Base-by-base conservation (phyloP, 2,329 filamentous ascomycete species). In the Fusarium compactum region DNA sequence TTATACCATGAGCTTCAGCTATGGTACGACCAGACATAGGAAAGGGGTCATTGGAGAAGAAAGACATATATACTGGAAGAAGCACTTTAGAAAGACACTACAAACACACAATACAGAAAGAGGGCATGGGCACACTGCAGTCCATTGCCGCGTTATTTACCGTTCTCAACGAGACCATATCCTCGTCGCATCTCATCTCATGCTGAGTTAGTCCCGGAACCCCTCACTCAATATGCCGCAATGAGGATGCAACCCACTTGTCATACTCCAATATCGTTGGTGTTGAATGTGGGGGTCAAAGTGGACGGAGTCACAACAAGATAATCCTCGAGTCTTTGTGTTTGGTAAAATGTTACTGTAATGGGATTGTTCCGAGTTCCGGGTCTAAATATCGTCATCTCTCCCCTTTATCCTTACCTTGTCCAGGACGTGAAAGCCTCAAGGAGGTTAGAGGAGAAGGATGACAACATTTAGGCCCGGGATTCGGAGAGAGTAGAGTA, bases 221-320 rank as follows among this genome's bases (percentile, higher is more conserved):
- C 24, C 18, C 50, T 41, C 24, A 27, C 34, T 14, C 45, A 50
- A 53, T 41, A 27, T 64, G 30, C 32, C 38, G 30, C 38, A 40
- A 64, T 20, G 22, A 45, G 34, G 47, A 41, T 54, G 61, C 46
- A 69, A 27, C 60, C 65, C 66, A 67, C 51, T 32, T 57, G 43
- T 44, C 32, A 25, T 45, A 38, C 53, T 67, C 56, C 62, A 57
- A 45, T 34, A 52, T 38, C 15, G 40, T 29, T 65, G 54, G 58
- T 68, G 51, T 60, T 67, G 43, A 45, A 54, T 56, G 30, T 47
- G 63, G 62, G 67, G 54, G 58, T 64, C 46, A 38, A 14, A 50
- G 34, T 53, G 38, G 55, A 57, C 53, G 48, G 50, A 25, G 57
- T 63, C 48, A 48, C 66, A 43, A 52, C 15, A 25, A 47, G 34